Conservation (phyloP, 441 rosid genomes). For the Erodium trifolium region DNA sequence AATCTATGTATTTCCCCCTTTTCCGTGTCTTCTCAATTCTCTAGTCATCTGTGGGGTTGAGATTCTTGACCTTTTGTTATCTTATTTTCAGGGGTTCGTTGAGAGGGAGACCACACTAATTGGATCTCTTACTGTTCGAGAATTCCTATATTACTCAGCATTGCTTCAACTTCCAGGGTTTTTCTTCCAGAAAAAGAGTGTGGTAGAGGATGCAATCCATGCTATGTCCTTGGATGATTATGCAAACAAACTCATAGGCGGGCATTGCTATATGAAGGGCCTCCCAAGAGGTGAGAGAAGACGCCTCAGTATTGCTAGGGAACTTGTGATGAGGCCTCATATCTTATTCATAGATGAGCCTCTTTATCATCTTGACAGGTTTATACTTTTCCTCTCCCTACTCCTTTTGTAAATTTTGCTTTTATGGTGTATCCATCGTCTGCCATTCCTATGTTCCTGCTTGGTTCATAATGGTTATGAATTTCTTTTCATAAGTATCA, state of each 20-base stretch:
- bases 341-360: constrained; percentile 92
- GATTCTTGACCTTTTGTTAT: constrained; percentile 13
- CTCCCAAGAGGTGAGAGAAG: constrained; percentile 89
- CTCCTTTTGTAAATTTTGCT: neutral
- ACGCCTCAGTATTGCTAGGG: constrained; percentile 90
- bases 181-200: constrained; percentile 75
- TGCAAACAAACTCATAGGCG: constrained; percentile 91
- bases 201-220: constrained; percentile 96
- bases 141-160: constrained; percentile 84
- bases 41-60: neutral
- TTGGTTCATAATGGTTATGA: constrained; percentile 3
- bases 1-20: neutral
- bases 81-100: constrained; percentile 68
- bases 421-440: neutral
- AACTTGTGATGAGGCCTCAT: constrained; percentile 95
- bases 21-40: neutral
- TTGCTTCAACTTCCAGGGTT: constrained; percentile 96
- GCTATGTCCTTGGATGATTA: constrained; percentile 90
- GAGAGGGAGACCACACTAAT: constrained; percentile 80
- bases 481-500: neutral
- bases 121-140: constrained; percentile 90
- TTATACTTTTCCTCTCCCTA: neutral
- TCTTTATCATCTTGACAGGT: constrained; percentile 97
- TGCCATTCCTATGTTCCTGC: neutral
- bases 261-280: constrained; percentile 96